phyloP scores from a whole-genome alignment of 1,284 basidiomycete species.

The Serendipita sp. region DNA sequence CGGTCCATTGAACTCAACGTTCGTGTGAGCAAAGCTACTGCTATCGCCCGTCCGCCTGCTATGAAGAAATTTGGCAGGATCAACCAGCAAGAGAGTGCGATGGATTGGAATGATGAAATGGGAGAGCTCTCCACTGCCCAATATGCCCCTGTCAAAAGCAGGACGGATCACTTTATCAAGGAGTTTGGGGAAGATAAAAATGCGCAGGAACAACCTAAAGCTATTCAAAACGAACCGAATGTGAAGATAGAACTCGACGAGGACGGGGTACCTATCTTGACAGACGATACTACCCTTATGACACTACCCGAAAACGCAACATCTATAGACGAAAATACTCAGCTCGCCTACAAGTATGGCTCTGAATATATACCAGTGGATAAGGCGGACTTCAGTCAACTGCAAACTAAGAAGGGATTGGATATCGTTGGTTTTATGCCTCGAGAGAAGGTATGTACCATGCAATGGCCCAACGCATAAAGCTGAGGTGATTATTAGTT shows the following conservation, averaged over 20 bases:
- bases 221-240: slow-evolving; percentile 23
- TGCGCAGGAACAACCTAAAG: slow-evolving; percentile 39
- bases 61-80: slow-evolving; percentile 64
- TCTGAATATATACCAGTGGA: slow-evolving; percentile 76
- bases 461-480: neutral
- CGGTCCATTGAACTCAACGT: slow-evolving; percentile 66
- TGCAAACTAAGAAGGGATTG: slow-evolving; percentile 66
- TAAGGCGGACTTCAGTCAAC: slow-evolving; percentile 56
- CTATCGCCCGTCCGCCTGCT: slow-evolving; percentile 54
- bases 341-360: slow-evolving; percentile 85
- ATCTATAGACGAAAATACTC: slow-evolving; percentile 56
- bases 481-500: slow-evolving; percentile 32
- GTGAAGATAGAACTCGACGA: slow-evolving; percentile 13
- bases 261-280: slow-evolving; percentile 12
- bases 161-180: slow-evolving; percentile 14
- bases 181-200: slow-evolving; percentile 23
- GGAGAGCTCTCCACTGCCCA: slow-evolving; percentile 16
- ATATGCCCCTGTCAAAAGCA: slow-evolving; percentile 12
- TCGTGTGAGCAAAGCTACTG: slow-evolving; percentile 74
- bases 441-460: slow-evolving; percentile 38
- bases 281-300: slow-evolving; percentile 12
- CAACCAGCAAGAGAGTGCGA: slow-evolving; percentile 11
- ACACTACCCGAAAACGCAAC: slow-evolving; percentile 19
- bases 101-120: slow-evolving; percentile 14
- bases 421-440: slow-evolving; percentile 80